Evolutionary conservation across 192 early-diverging fungal species (phyloP).

Genomic region (Umbelopsis sp.): DNA sequence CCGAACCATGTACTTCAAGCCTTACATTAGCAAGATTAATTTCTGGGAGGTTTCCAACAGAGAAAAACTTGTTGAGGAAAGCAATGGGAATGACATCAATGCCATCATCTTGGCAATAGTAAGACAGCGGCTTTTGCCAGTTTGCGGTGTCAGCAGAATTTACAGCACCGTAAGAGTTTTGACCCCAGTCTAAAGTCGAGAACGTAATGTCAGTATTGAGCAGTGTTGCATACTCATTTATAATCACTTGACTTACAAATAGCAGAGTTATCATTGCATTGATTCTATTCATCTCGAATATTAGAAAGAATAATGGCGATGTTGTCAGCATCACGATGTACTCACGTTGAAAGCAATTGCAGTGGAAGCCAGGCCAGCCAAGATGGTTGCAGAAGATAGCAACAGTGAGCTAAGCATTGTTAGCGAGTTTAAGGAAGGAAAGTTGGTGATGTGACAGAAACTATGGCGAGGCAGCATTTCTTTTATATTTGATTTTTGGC

Average conservation of each 20-base stretch:
- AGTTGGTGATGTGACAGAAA: neutral
- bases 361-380: neutral
- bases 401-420: neutral
- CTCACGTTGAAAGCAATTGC: slow-evolving; percentile 7
- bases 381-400: slow-evolving; percentile 5
- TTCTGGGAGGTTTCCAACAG: slow-evolving; percentile 47
- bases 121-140: slow-evolving; percentile 33
- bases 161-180: slow-evolving; percentile 44
- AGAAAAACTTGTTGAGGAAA: slow-evolving; percentile 60
- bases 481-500: slow-evolving; percentile 14
- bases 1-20: neutral
- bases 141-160: slow-evolving; percentile 30
- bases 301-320: neutral
- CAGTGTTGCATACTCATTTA: neutral
- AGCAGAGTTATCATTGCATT: slow-evolving; percentile 42
- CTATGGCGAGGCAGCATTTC: neutral
- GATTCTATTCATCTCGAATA: slow-evolving; percentile 15
- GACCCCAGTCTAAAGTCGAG: slow-evolving; percentile 40
- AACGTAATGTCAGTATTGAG: no score
- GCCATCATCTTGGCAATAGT: slow-evolving; percentile 64
- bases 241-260: slow-evolving; percentile 28
- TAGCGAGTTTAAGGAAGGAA: neutral
- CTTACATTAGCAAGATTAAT: slow-evolving; percentile 59
- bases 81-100: slow-evolving; percentile 61
- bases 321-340: neutral